These are phyloP conservation scores for Termitomyces eurrhizus DNA, from an alignment of 768 basidiomycete genomes.

Conservation along the genomic window DNA sequence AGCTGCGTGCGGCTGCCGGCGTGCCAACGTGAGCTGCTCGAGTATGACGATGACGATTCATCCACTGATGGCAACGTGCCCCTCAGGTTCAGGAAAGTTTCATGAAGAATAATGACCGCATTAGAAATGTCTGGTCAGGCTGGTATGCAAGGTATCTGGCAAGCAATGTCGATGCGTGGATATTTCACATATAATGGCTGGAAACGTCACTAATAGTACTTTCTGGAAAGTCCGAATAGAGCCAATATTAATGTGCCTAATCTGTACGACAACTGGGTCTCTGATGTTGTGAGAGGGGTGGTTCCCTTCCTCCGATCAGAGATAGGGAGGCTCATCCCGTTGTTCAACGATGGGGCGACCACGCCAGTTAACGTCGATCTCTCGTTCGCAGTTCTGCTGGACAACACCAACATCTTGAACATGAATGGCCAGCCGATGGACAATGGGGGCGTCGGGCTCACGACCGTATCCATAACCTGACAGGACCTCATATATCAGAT, in stretches of 20 bases:
- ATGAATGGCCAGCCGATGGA: background rate
- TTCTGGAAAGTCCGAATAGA: background rate
- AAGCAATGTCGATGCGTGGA: background rate
- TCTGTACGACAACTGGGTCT: conserved; percentile 1
- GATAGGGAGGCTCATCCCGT: background rate
- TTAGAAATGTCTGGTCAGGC: background rate
- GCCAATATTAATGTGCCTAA: background rate
- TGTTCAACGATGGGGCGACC: background rate
- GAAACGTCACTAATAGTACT: background rate
- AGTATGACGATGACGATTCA: background rate
- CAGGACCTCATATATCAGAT: background rate
- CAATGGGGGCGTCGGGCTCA: background rate
- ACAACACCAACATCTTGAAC: background rate
- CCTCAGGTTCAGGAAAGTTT: background rate
- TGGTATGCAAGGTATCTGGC: background rate
- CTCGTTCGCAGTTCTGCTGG: background rate
- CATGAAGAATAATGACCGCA: background rate
- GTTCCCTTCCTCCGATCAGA: background rate
- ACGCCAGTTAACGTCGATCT: background rate
- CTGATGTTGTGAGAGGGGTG: background rate
- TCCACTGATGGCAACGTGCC: background rate
- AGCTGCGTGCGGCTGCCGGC: background rate
- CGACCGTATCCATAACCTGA: background rate
- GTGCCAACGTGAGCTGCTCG: background rate
- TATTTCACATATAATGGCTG: background rate